A percentile compares a stretch with the other conserved stretches of the same genome.
These are phyloP conservation scores for Bocquillonia castaneifolia DNA, from an alignment of 441 rosid species.

Conservation along the genomic window DNA sequence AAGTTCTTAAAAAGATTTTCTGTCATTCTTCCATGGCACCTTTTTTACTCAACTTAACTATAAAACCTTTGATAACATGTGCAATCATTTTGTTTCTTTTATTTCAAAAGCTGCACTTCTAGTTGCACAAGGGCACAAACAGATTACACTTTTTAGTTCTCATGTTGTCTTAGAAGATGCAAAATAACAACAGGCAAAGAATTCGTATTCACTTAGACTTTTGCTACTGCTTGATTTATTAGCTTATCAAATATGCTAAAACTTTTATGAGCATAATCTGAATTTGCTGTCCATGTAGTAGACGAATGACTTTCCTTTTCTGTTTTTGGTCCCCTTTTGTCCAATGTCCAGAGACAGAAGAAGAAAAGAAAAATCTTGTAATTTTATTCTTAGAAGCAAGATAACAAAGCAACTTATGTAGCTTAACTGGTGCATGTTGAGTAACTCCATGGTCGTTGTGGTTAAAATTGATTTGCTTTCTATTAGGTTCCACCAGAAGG, in stretches of 20 bases:
- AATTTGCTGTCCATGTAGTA: neutral
- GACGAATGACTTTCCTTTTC: neutral
- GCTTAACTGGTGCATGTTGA: conserved; percentile 5
- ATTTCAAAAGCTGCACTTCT: neutral
- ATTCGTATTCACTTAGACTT: neutral
- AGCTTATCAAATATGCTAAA: neutral
- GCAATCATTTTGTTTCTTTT: neutral
- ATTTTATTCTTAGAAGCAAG: neutral
- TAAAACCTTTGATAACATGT: neutral
- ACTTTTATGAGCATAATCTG: neutral
- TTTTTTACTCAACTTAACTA: neutral
- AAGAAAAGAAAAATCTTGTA: neutral
- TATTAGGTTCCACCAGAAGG: conserved; percentile 45
- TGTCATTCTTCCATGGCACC: neutral
- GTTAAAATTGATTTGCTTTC: conserved; percentile 18
- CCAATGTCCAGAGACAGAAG: neutral
- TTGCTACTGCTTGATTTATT: neutral
- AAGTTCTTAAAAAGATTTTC: neutral
- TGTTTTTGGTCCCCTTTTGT: neutral
- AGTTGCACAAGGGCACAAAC: neutral
- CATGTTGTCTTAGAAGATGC: neutral
- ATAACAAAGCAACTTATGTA: neutral
- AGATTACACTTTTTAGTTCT: neutral
- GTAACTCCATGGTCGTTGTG: conserved; percentile 6
- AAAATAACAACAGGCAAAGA: neutral